These are phyloP conservation scores for Lipomyces japonicus DNA, from an alignment of 805 yeast genomes.

Conservation along the genomic window DNA sequence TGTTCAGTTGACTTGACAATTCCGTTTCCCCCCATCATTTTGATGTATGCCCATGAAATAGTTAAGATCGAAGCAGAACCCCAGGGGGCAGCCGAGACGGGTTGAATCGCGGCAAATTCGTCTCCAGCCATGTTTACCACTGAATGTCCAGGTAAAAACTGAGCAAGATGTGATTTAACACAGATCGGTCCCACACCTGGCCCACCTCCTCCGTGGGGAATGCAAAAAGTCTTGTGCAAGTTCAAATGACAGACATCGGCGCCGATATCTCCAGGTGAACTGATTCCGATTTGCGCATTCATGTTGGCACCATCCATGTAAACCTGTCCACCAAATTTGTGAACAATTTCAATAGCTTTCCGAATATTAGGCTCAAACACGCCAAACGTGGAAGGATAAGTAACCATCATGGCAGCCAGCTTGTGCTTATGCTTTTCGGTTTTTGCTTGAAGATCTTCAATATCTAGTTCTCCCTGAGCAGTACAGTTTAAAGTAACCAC, in stretches of 20 bases:
- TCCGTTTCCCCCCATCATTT: constrained; percentile 83
- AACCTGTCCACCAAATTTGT: constrained; percentile 86
- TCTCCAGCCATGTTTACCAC: constrained; percentile 50
- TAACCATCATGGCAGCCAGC: constrained; percentile 90
- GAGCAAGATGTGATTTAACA: constrained; percentile 74
- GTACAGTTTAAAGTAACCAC: constrained; percentile 90
- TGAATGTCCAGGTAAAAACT: constrained; percentile 78
- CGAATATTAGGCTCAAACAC: constrained; percentile 89
- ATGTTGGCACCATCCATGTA: constrained; percentile 98
- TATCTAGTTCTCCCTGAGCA: constrained; percentile 78
- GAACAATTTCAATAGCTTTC: constrained; percentile 81
- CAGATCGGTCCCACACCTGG: constrained; percentile 99
- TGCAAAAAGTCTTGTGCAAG: constrained; percentile 94
- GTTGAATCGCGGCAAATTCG: constrained; percentile 50
- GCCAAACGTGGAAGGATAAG: constrained; percentile 97
- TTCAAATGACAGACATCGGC: constrained; percentile 98
- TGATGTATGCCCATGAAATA: constrained; percentile 90
- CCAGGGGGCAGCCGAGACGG: constrained; percentile 91
- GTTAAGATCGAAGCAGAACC: constrained; percentile 94
- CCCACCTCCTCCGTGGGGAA: constrained; percentile 99
- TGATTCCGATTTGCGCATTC: constrained; percentile 98
- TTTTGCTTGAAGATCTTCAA: constrained; percentile 67
- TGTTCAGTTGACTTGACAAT: constrained; percentile 81
- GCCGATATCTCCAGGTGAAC: constrained; percentile 95
- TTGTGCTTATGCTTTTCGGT: constrained; percentile 64